Conservation (phyloP, 257 asterid genomes). For the Salvia rosmarinus region DNA sequence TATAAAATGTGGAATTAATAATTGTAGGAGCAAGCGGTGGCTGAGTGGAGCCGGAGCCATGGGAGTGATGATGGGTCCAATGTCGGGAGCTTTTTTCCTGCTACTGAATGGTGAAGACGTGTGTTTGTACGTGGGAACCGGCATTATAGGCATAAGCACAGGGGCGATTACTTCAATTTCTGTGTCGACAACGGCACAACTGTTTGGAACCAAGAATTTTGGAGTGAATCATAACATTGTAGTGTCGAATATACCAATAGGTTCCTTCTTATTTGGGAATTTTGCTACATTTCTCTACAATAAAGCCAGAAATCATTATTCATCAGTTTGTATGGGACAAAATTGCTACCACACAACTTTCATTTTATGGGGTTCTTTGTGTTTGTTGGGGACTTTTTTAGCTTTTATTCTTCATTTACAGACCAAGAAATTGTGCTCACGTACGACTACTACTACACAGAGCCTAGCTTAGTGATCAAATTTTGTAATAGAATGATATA, state of each 20-base stretch:
- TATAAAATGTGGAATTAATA: too few species aligned
- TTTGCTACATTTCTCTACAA: constrained; percentile 66
- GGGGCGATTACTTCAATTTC: constrained; percentile 78
- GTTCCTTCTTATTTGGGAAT: constrained; percentile 76
- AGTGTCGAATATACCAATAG: constrained; percentile 75
- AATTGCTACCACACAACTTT: constrained; percentile 67
- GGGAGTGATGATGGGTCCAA: constrained; percentile 67
- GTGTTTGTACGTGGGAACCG: constrained; percentile 59
- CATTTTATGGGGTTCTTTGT: constrained; percentile 65
- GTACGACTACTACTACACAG: background rate
- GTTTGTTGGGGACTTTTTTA: constrained; percentile 55
- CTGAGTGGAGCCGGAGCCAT: constrained; percentile 66
- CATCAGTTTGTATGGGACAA: constrained; percentile 51
- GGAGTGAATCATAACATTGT: constrained; percentile 78
- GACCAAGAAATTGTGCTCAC: constrained; percentile 48
- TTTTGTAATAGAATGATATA: background rate
- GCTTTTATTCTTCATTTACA: constrained; percentile 61
- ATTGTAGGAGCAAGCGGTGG: constrained; percentile 43
- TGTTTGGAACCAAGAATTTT: constrained; percentile 68
- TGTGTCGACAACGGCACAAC: constrained; percentile 62
- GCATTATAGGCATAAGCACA: constrained; percentile 63
- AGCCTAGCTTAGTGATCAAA: background rate
- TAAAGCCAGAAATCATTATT: constrained; percentile 15
- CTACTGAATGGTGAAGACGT: constrained; percentile 36
- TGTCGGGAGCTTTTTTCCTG: constrained; percentile 73